These are phyloP conservation scores for Terfezia claveryi DNA, from an alignment of 495 filamentous ascomycete species.

Conservation along the genomic window DNA sequence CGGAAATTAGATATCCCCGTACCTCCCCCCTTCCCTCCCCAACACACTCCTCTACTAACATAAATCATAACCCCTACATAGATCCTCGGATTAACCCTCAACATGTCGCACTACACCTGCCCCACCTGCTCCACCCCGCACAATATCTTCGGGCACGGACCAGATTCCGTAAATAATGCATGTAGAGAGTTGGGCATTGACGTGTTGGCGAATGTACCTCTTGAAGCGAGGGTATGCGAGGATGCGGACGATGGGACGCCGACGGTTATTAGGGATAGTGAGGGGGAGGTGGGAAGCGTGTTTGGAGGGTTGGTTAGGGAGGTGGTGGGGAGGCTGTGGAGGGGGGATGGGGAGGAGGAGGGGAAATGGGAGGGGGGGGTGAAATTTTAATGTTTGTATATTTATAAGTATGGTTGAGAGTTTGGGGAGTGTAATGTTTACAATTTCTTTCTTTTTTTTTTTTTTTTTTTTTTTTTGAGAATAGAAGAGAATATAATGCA, in stretches of 20 bases:
- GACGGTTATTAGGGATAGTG: slow-evolving; percentile 68
- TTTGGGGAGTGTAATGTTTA: no score
- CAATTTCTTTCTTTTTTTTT: no score
- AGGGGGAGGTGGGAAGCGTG: slow-evolving; percentile 22
- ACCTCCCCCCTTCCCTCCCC: background rate
- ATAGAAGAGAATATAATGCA: no score
- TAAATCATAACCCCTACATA: slow-evolving; percentile 1
- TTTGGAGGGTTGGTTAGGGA: no score
- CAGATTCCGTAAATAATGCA: slow-evolving; percentile 29
- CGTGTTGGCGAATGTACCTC: slow-evolving; percentile 70
- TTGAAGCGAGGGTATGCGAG: slow-evolving; percentile 67
- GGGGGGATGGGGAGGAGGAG: no score
- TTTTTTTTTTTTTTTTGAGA: no score
- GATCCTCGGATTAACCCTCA: slow-evolving; percentile 78
- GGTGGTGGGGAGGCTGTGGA: no score
- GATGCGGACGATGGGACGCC: slow-evolving; percentile 79
- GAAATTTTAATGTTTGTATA: no score
- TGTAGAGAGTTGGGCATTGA: slow-evolving; percentile 46
- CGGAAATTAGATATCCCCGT: slow-evolving; percentile 54
- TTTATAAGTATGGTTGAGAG: no score
- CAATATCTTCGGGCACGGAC: slow-evolving; percentile 51
- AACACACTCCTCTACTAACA: background rate
- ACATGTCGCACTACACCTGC: slow-evolving; percentile 78
- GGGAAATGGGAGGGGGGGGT: no score
- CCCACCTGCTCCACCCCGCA: slow-evolving; percentile 52